phyloP scores from a whole-genome alignment of 176 grass and related monocot genomes.

The Eremochloa ophiuroides region DNA sequence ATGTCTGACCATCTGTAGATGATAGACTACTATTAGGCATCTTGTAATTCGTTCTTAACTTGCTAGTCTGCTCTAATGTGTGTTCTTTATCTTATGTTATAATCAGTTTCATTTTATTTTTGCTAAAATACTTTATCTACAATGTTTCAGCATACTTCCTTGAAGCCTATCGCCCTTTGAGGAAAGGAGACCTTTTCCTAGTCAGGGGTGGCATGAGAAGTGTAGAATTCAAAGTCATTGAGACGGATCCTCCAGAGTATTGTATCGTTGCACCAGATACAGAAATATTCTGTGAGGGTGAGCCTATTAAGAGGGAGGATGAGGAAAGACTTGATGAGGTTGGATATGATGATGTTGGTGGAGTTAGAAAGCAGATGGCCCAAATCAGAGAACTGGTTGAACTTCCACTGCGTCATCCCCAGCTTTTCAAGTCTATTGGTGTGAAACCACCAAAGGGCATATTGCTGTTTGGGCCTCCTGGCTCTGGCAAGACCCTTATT shows the following conservation, averaged over 20 bases:
- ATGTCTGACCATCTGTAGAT: neutral
- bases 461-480: constrained; percentile 71
- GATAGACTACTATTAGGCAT: neutral
- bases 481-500: constrained; percentile 79
- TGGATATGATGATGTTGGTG: constrained; percentile 88
- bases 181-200: constrained; percentile 85
- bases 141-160: constrained; percentile 72
- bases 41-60: neutral
- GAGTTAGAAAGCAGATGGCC: constrained; percentile 87
- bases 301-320: constrained; percentile 84
- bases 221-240: constrained; percentile 87
- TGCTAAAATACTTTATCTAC: neutral
- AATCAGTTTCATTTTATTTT: neutral
- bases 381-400: constrained; percentile 73
- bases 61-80: neutral
- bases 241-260: constrained; percentile 75
- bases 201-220: constrained; percentile 78
- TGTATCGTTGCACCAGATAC: constrained; percentile 87
- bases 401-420: constrained; percentile 55
- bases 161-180: constrained; percentile 71
- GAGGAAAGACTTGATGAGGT: constrained; percentile 77
- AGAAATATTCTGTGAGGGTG: constrained; percentile 82
- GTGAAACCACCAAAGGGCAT: constrained; percentile 90
- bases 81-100: no score
- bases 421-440: constrained; percentile 63